These are phyloP conservation scores for Aspergillus fijiensis DNA, from an alignment of 2,329 filamentous ascomycete species.

Conservation along the genomic window DNA sequence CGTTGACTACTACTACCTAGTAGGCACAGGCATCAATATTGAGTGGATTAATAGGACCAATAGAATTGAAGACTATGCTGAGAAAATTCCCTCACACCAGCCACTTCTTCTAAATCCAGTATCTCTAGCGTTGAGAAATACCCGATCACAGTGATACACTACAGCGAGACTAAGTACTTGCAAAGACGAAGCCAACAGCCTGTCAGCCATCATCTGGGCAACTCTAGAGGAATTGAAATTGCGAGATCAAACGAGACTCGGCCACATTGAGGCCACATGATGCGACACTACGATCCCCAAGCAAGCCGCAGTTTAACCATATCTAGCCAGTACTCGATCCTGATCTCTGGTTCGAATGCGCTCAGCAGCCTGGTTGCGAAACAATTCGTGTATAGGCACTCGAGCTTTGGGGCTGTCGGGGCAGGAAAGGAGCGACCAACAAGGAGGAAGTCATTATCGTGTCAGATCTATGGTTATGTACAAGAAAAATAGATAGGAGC, in stretches of 20 bases:
- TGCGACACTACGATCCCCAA: too few species aligned
- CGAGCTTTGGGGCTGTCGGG: background rate
- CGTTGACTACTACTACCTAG: too few species aligned
- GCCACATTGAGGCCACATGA: too few species aligned
- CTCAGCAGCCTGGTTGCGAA: background rate
- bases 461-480: slow-evolving; percentile 31
- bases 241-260: too few species aligned
- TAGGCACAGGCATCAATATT: too few species aligned
- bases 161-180: background rate
- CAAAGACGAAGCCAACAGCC: background rate
- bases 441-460: slow-evolving; percentile 18
- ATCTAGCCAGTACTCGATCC: too few species aligned
- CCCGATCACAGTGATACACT: background rate
- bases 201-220: background rate
- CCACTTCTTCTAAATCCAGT: background rate
- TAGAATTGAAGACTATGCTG: background rate
- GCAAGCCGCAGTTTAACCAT: too few species aligned
- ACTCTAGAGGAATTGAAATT: background rate
- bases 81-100: background rate
- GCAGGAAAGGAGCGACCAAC: background rate
- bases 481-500: slow-evolving; percentile 23
- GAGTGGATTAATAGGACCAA: too few species aligned
- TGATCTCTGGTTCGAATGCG: too few species aligned
- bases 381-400: background rate
- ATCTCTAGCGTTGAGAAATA: background rate